Evolutionary conservation across 306 rosid genomes (phyloP).

Genomic region (Medicago arabica): DNA sequence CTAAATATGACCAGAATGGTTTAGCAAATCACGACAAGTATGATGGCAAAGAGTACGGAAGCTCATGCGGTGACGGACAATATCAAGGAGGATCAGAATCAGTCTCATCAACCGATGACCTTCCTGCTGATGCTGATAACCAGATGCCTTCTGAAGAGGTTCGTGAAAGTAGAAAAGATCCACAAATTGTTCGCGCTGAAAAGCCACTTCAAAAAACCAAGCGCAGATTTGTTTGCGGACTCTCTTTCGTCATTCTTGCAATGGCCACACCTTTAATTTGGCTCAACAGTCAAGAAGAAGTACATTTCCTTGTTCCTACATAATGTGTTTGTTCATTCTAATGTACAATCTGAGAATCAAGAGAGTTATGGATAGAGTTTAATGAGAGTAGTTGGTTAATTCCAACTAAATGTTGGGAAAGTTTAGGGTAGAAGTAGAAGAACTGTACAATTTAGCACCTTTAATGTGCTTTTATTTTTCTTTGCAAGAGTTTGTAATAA

Average conservation of each 20-base stretch:
- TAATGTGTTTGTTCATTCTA: slow-evolving; percentile 40
- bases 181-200: slow-evolving; percentile 23
- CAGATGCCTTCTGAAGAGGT: slow-evolving; percentile 46
- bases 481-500: slow-evolving; percentile 29
- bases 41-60: slow-evolving; percentile 47
- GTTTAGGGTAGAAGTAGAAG: slow-evolving; percentile 28
- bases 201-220: slow-evolving; percentile 49
- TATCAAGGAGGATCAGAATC: slow-evolving; percentile 65
- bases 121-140: slow-evolving; percentile 45
- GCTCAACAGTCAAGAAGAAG: slow-evolving; percentile 67
- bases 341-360: slow-evolving; percentile 28
- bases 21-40: slow-evolving; percentile 30
- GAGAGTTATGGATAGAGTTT: slow-evolving; percentile 26
- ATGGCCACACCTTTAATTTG: slow-evolving; percentile 55
- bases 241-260: slow-evolving; percentile 59
- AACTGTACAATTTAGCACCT: background rate
- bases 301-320: slow-evolving; percentile 72
- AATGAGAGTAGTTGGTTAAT: slow-evolving; percentile 9
- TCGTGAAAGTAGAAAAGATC: slow-evolving; percentile 38
- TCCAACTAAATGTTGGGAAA: slow-evolving; percentile 45
- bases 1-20: slow-evolving; percentile 48
- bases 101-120: slow-evolving; percentile 69
- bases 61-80: slow-evolving; percentile 52
- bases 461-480: slow-evolving; percentile 20
- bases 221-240: slow-evolving; percentile 59